A percentile compares a stretch with the other conserved stretches of the same genome.
Evolutionary conservation across 2,329 filamentous ascomycete genomes (phyloP).

Genomic region (Curvularia sp.): DNA sequence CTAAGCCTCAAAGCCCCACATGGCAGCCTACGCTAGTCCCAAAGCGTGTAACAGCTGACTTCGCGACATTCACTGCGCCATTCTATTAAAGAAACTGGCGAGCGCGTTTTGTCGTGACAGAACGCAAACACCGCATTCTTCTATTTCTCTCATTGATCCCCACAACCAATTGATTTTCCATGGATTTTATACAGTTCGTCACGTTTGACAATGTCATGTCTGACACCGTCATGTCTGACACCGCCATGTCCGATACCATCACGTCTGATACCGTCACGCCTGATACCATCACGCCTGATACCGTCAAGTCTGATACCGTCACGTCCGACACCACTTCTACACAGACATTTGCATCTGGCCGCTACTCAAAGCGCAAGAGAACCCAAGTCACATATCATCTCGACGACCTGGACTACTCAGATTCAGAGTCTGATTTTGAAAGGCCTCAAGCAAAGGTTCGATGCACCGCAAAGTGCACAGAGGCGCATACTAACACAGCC

Average conservation of each 20-base stretch:
- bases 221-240: too few species aligned
- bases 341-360: constrained; percentile 27
- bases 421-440: constrained; percentile 28
- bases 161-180: neutral
- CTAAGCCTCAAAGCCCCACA: constrained; percentile 17
- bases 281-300: constrained; percentile 2
- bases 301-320: too few species aligned
- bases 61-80: constrained; percentile 13
- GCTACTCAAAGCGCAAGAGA: constrained; percentile 47
- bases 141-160: neutral
- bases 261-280: constrained; percentile 22
- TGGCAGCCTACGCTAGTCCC: constrained; percentile 45
- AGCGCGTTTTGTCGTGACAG: constrained; percentile 24
- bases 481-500: constrained; percentile 2
- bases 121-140: neutral
- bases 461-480: neutral
- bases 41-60: constrained; percentile 24
- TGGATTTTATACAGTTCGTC: neutral
- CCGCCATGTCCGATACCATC: neutral
- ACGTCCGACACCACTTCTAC: neutral
- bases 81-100: constrained; percentile 28
- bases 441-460: constrained; percentile 36
- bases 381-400: constrained; percentile 41
- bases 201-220: constrained; percentile 25
- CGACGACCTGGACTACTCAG: constrained; percentile 32